Conservation (phyloP, 805 yeast genomes). For the Schwanniomyces occidentalis region DNA sequence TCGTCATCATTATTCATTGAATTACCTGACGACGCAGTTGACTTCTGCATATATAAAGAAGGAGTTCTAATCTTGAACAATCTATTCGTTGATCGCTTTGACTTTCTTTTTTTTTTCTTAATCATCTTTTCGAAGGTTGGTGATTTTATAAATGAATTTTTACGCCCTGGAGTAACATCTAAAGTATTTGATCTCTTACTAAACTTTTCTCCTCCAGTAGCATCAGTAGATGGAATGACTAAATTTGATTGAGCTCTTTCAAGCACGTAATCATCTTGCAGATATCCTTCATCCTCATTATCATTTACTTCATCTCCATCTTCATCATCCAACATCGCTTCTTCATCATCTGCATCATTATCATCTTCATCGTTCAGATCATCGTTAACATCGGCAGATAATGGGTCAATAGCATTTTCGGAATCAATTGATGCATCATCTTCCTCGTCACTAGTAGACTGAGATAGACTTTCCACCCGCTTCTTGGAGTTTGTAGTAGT, state of each 20-base stretch:
- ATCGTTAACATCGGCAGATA: neutral
- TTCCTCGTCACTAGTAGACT: constrained; percentile 14
- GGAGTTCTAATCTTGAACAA: constrained; percentile 12
- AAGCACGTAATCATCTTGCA: constrained; percentile 14
- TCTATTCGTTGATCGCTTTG: constrained; percentile 4
- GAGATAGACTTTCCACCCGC: neutral
- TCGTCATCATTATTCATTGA: constrained; percentile 10
- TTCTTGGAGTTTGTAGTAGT: constrained; percentile 7
- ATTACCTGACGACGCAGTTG: neutral
- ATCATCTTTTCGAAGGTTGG: constrained; percentile 50
- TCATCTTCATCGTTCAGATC: constrained; percentile 9
- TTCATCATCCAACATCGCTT: constrained; percentile 5
- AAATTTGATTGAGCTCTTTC: constrained; percentile 33
- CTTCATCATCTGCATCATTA: constrained; percentile 11
- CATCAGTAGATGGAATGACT: constrained; percentile 33
- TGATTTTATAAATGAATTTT: constrained; percentile 26
- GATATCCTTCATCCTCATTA: constrained; percentile 1
- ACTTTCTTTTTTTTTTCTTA: constrained; percentile 3
- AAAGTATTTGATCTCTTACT: constrained; percentile 50
- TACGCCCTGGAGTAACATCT: constrained; percentile 31
- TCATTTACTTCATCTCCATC: constrained; percentile 6
- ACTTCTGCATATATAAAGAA: constrained; percentile 1
- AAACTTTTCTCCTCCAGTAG: constrained; percentile 35
- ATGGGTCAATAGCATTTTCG: constrained; percentile 1
- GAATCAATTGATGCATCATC: constrained; percentile 10